Evolutionary conservation across 2,329 filamentous ascomycete genomes (phyloP).

Genomic region (Cercospora sp.): DNA sequence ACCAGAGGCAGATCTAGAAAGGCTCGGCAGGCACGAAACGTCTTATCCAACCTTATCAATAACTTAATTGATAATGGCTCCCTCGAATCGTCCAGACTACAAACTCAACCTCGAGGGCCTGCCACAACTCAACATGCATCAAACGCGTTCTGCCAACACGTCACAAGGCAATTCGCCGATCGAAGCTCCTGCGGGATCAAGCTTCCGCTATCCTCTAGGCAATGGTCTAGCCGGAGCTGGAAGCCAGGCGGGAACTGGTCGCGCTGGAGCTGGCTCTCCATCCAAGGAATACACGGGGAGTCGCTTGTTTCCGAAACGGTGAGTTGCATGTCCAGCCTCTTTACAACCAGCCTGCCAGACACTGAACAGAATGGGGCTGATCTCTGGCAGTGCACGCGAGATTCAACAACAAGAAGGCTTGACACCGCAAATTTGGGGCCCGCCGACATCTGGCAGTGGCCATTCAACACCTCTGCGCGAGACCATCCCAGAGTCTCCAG

Average conservation of each 20-base stretch:
- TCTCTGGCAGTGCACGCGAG: conserved; percentile 72
- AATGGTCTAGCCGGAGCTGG: conserved; percentile 58
- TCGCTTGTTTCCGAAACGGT: conserved; percentile 91
- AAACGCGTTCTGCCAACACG: conserved; percentile 75
- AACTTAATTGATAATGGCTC: conserved; percentile 88
- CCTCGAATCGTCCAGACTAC: conserved; percentile 72
- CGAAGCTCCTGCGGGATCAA: conserved; percentile 65
- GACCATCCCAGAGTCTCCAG: conserved; percentile 95
- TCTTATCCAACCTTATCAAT: conserved; percentile 23
- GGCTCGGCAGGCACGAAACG: conserved; percentile 22
- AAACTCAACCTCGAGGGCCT: conserved; percentile 84
- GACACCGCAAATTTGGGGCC: conserved; percentile 76
- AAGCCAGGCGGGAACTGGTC: conserved; percentile 55
- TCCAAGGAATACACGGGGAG: conserved; percentile 79
- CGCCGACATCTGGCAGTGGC: conserved; percentile 91
- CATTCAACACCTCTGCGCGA: conserved; percentile 95
- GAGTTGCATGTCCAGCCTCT: conserved; percentile 43
- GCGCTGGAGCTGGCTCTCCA: conserved; percentile 91
- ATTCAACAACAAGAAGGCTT: conserved; percentile 96
- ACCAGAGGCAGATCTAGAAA: conserved; percentile 15
- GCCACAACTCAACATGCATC: conserved; percentile 61
- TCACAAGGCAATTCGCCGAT: conserved; percentile 78
- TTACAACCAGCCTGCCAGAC: neutral
- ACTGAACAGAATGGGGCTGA: conserved; percentile 11
- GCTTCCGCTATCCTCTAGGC: conserved; percentile 71